phyloP scores from a whole-genome alignment of 2,329 filamentous ascomycete genomes.

The Zelopaecilomyces penicillatus region DNA sequence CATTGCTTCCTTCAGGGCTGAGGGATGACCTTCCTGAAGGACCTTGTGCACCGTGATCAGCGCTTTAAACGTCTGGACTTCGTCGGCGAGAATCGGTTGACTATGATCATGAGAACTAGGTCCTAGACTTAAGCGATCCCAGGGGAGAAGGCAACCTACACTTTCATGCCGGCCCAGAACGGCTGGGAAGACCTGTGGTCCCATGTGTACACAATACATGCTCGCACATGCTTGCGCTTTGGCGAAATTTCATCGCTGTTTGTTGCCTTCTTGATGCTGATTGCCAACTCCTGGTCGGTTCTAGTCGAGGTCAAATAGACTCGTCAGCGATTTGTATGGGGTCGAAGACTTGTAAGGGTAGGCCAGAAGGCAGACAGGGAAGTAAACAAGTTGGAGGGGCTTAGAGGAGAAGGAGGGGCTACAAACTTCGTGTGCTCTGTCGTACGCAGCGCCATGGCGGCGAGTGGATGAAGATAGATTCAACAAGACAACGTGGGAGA shows the following conservation, averaged over 20 bases:
- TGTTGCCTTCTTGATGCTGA: conserved; percentile 64
- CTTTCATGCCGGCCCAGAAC: conserved; percentile 98
- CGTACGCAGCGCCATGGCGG: conserved; percentile 21
- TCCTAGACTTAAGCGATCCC: background rate
- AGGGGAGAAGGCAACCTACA: conserved; percentile 51
- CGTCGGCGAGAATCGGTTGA: conserved; percentile 95
- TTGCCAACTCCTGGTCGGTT: conserved; percentile 59
- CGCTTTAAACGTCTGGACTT: conserved; percentile 98
- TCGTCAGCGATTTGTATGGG: background rate
- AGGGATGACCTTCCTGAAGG: conserved; percentile 88
- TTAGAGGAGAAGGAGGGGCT: background rate
- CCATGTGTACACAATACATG: conserved; percentile 98
- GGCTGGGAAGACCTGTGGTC: conserved; percentile 92
- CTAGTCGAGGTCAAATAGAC: conserved; percentile 26
- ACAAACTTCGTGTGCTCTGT: conserved; percentile 29
- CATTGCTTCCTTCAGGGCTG: conserved; percentile 81
- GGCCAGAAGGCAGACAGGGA: background rate
- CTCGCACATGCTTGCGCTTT: conserved; percentile 89
- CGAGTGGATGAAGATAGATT: conserved; percentile 4
- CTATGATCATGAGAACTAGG: conserved; percentile 33
- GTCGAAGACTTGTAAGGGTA: too few relatives aligned
- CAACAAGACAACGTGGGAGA: background rate
- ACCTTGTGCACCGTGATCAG: conserved; percentile 97
- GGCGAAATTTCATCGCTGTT: conserved; percentile 60
- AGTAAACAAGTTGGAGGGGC: conserved; percentile 2